Percentiles rank a stretch among this genome's conserved stretches.
Conservation (phyloP, 2,329 filamentous ascomycete species). For the Curvularia spicifera region DNA sequence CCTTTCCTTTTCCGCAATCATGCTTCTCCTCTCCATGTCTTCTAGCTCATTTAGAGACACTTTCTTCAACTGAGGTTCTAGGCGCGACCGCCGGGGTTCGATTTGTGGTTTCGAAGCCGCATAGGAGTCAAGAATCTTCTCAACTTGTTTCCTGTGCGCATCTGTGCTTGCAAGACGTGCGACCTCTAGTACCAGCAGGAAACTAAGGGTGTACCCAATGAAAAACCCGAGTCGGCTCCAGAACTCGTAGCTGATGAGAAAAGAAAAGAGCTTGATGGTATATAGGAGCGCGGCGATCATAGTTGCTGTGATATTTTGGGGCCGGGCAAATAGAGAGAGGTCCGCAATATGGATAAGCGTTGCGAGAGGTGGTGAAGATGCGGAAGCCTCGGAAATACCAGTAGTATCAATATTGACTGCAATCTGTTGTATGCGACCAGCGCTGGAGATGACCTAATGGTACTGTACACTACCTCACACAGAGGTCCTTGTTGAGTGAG, state of each 20-base stretch:
- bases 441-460: neutral
- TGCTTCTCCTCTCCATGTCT: constrained; percentile 12
- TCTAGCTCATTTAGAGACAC: constrained; percentile 11
- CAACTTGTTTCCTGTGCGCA: constrained; percentile 32
- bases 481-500: neutral
- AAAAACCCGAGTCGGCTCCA: constrained; percentile 31
- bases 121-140: constrained; percentile 32
- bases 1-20: neutral
- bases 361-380: neutral
- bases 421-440: neutral
- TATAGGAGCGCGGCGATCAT: constrained; percentile 3
- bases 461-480: neutral
- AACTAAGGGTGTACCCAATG: constrained; percentile 31
- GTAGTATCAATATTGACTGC: neutral
- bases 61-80: neutral
- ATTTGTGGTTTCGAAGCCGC: constrained; percentile 13
- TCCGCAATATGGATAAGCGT: neutral
- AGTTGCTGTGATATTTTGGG: neutral
- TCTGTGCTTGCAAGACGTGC: constrained; percentile 30
- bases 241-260: constrained; percentile 23
- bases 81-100: neutral
- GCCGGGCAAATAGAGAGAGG: neutral
- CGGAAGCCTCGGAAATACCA: neutral
- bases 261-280: constrained; percentile 13
- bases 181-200: constrained; percentile 32